Base-by-base conservation (phyloP, 2,329 filamentous ascomycete species). In the Elsinoe arachidis region DNA sequence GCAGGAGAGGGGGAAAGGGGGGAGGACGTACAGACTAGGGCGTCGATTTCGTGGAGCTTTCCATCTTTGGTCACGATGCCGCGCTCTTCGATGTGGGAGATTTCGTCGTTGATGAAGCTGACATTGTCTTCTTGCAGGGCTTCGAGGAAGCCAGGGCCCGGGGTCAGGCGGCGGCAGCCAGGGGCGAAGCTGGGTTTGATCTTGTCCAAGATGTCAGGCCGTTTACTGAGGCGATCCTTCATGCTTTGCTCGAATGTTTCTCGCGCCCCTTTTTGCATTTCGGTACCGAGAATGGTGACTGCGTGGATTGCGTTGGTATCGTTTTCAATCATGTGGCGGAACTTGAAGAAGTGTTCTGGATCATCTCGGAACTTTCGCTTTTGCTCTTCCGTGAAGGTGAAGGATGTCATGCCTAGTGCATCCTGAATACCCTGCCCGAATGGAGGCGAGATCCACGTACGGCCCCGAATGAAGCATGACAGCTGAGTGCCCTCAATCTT, bases 91-190 rank as follows among this genome's bases (percentile, higher is more conserved):
- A 76, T 72, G 12, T 65, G 63, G 14, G 63, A 58, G 60, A 79
- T 75, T 1, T 63, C 66, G 30, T 72, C 70, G 21, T 69, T 69
- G 30, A 77, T 69, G 5, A 71, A 70, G n/a, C 69, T 64, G 3
- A 79, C 74, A 47, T 81, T 79, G 10, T 70, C 66, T 55, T 73
- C 61, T 2, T 67, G 67, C 38, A 79, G 66, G 71, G 78, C 74
- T 62, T 80, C 75, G 7, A 80, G 72, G 62, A 78, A 80, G 0
- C 78, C 77, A 21, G 75, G 74, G 0, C 77, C 78, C 0, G 78
- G 78, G 0, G 78, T 79, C 15, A 78, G 61, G 1, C 78, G 69
- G 9, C 76, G 69, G 57, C 77, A 80, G 1, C 76, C 77, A 5
- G 72, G 72, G 0, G 73, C 67, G 59, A 76, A 78, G 3, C 64